These are phyloP conservation scores for Kuraishia molischiana DNA, from an alignment of 805 yeast genomes.

Conservation along the genomic window DNA sequence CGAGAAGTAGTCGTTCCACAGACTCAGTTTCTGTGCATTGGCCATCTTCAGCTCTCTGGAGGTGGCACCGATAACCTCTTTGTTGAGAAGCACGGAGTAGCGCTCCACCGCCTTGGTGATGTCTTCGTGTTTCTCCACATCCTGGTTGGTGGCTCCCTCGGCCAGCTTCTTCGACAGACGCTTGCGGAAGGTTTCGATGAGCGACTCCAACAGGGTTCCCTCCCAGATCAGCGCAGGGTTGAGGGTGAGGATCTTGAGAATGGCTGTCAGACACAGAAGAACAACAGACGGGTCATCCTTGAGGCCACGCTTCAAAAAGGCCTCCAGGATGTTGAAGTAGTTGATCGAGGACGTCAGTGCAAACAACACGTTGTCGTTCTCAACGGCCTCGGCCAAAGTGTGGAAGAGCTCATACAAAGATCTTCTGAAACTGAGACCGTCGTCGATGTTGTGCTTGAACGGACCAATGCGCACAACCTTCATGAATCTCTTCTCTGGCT, in stretches of 20 bases:
- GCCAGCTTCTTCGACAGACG: conserved; percentile 38
- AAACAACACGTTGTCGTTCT: conserved; percentile 11
- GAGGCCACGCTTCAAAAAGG: conserved; percentile 38
- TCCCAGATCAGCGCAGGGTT: conserved; percentile 13
- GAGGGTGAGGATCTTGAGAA: conserved; percentile 25
- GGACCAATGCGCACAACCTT: conserved; percentile 78
- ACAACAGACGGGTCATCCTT: conserved; percentile 55
- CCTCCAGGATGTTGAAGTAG: conserved; percentile 22
- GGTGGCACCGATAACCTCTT: conserved; percentile 1
- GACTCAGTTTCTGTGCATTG: not conserved
- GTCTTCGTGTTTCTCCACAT: conserved; percentile 47
- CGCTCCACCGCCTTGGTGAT: conserved; percentile 20
- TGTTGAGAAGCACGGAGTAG: conserved; percentile 16
- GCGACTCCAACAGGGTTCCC: conserved; percentile 7
- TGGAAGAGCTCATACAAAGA: conserved; percentile 62
- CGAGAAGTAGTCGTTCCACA: not conserved
- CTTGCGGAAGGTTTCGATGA: conserved; percentile 28
- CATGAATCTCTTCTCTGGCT: conserved; percentile 44
- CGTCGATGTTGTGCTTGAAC: conserved; percentile 73
- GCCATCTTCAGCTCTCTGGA: conserved; percentile 15
- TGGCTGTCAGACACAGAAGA: conserved; percentile 38
- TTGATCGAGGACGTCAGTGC: conserved; percentile 17
- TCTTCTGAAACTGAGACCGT: conserved; percentile 65
- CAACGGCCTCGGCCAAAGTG: conserved; percentile 31
- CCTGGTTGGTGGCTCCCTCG: conserved; percentile 60